Evolutionary conservation across 495 filamentous ascomycete species (phyloP), one percentile per base, ranked within the genome.

Genomic region (Terfezia claveryi): DNA sequence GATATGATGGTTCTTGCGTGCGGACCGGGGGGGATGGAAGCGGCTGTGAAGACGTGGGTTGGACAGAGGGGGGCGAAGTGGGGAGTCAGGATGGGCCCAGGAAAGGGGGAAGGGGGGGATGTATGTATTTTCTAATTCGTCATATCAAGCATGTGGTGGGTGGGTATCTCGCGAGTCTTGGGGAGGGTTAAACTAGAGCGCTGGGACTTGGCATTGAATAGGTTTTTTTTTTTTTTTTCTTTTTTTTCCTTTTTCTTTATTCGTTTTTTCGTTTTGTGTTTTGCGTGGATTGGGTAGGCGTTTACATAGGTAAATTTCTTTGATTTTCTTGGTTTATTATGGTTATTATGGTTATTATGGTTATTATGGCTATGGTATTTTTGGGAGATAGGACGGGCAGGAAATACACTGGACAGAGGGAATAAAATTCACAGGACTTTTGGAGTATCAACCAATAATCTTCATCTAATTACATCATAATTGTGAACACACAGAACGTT

Each of bases 1-100:
- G 76, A 80, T 36, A 72, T 74, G 6, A 68, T 96, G 72, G 81
- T 82, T 41, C 64, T 96, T 56, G 73, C 94, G 49, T 95, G 89
- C 71, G 89, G 89, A 10, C 89, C 89, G 0, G 78, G 75, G 58
- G 68, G 78, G 10, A 71, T 96, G 70, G 86, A 94, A 69, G 80
- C 80, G 66, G 76, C 70, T 57, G 79, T 80, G 11, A 74, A 74
- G 60, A 64, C 66, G 50, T 73, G 41, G 41, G 77, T 37, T 74
- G 94, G 57, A 72, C 75, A 55, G 74, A 68, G 14, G 70, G 82
- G 68, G 85, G 87, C 2, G 41, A 20, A 9, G 41, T 46, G 41
- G 41, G 41, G 41, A 0, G 0, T 46, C 1, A 94, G 87, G 85
- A 32, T 32, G 27, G 27, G 27, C 4, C 4, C 1, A 32, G 27